Evolutionary conservation across 345 rosid genomes (phyloP).

Genomic region (Pistacia vera): DNA sequence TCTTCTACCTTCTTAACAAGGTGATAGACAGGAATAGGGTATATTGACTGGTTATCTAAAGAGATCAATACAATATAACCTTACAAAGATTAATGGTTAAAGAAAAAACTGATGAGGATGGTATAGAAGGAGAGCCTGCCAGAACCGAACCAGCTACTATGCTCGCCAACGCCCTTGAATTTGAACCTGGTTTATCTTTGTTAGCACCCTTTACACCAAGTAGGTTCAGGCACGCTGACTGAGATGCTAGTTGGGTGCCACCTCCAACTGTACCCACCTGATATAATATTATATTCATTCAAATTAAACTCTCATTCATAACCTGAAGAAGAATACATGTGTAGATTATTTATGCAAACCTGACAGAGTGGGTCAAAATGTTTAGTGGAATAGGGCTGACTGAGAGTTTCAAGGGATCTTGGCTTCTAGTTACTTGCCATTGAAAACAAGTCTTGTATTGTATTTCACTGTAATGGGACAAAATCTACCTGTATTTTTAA

Average conservation of each 20-base stretch:
- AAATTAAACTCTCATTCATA: too few relatives aligned
- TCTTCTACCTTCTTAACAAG: too few relatives aligned
- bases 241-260: conserved; percentile 84
- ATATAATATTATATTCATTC: not conserved
- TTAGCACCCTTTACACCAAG: conserved; percentile 75
- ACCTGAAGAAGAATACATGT: too few relatives aligned
- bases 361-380: not conserved
- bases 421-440: conserved; percentile 2
- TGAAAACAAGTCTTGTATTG: not conserved
- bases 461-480: not conserved
- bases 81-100: too few relatives aligned
- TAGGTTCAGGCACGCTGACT: conserved; percentile 73
- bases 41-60: too few relatives aligned
- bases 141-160: conserved; percentile 82
- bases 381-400: not conserved
- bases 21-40: too few relatives aligned
- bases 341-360: too few relatives aligned
- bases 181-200: conserved; percentile 55
- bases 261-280: conserved; percentile 90
- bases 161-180: conserved; percentile 58
- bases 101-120: too few relatives aligned
- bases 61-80: too few relatives aligned
- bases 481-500: too few relatives aligned
- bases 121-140: conserved; percentile 41
- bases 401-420: conserved; percentile 6